These are phyloP conservation scores for Elsinoe necatrix DNA, from an alignment of 2,329 filamentous ascomycete species.

Conservation along the genomic window DNA sequence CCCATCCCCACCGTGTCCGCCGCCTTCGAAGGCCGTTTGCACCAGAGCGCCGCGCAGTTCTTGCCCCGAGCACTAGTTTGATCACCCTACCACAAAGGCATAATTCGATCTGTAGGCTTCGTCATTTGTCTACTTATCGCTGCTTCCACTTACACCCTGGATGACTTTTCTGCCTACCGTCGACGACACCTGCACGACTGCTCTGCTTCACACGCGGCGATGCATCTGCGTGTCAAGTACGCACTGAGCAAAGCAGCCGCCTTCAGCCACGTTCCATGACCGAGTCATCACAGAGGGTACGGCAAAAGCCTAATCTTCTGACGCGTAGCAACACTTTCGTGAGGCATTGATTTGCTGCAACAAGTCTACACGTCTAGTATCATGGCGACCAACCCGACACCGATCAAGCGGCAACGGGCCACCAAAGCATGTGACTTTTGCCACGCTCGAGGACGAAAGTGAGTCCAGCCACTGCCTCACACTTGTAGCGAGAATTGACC, in stretches of 20 bases:
- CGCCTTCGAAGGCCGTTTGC: neutral
- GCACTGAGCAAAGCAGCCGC: neutral
- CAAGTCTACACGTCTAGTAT: neutral
- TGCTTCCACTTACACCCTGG: neutral
- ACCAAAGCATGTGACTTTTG: constrained; percentile 12
- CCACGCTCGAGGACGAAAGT: constrained; percentile 8
- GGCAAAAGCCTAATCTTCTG: neutral
- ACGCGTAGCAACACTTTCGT: neutral
- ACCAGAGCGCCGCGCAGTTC: neutral
- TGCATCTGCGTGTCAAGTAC: neutral
- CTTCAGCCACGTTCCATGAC: neutral
- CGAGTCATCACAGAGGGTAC: neutral
- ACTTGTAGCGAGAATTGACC: neutral
- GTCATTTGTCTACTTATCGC: neutral
- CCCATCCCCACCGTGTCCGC: neutral
- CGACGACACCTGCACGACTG: neutral
- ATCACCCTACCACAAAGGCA: neutral
- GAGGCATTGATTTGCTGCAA: neutral
- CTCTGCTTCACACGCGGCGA: neutral
- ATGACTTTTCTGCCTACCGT: neutral
- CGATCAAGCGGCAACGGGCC: constrained; percentile 1
- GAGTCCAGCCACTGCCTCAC: neutral
- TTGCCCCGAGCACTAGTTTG: neutral
- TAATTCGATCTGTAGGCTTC: neutral
- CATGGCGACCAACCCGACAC: neutral